Evolutionary conservation across 225 moss, liverwort and hornwort genomes (phyloP), one percentile per base, ranked within the genome.

Genomic region (Takakia lepidozioides): DNA sequence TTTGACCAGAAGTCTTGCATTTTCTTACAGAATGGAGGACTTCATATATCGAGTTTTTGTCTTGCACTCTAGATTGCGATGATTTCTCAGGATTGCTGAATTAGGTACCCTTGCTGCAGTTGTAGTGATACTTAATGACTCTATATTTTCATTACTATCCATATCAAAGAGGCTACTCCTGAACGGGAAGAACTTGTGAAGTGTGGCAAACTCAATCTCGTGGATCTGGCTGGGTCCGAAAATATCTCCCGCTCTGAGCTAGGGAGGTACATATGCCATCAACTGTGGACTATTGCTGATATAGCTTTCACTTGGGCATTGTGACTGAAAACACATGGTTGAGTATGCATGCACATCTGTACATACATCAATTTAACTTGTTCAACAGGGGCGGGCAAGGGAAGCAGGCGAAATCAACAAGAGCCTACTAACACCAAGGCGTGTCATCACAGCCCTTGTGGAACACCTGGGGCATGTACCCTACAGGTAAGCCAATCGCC

Each of bases 321-420:
- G 6, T 24, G 24, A 6, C 3, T 48, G 48, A 48, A 27, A 4
- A 3, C 14, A 4, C 24, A 48, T 24, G 48, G 6, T 27, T 3
- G 5, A 5, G 8, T 19, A 27, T 5, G n/a, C n/a, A n/a, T n/a
- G n/a, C n/a, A n/a, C n/a, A n/a, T n/a, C n/a, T n/a, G n/a, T n/a
- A n/a, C n/a, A n/a, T n/a, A n/a, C n/a, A n/a, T 14, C 13, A 21
- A 11, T 48, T 3, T 22, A 21, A 22, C 4, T 21, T 0, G 43
- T n/a, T n/a, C n/a, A n/a, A 17, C 81, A 92, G 86, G 82, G 66
- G 48, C 71, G 93, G 40, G 93, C 93, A 41, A 78, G 93, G 38
- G 93, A 93, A 71, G 89, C 89, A 38, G 93, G 93, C 47, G 93
- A 95, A 57, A 89, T 95, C 43, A 95, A 95, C 49, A 95, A 89